Base-by-base conservation (phyloP, 2,329 filamentous ascomycete genomes). In the Colletotrichum horii region DNA sequence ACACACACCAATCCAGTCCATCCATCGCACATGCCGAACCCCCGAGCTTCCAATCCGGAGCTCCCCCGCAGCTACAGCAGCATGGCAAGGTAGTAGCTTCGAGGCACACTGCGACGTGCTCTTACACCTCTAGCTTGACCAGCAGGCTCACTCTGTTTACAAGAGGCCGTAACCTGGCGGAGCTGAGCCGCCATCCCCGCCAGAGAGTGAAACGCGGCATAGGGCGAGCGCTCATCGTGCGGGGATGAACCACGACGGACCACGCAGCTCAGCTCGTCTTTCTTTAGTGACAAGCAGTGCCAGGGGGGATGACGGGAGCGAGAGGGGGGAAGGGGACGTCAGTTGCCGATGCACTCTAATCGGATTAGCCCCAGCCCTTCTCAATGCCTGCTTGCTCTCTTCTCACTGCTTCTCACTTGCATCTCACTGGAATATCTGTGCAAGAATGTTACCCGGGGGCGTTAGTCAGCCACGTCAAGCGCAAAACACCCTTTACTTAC, bases 21-120 rank as follows among this genome's bases (percentile, higher is more conserved):
- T 8, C 64, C 58, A 48, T 38, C 43, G 48, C 32, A 69, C 70
- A 76, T 74, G 64, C 74, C 74, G 74, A 76, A 76, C 70, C 74
- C 43, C 74, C 74, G 74, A 76, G 48, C 28, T 22, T 48, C 43
- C 56, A 52, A 52, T 52, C 43, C 43, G 43, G 43, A 68, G 70
- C 74, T 73, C 43, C 73, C 64, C 65, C 56, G 58, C 70, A 73
- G 70, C 73, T 24, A 26, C 16, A 43, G 71, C 48, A 38, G 9
- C 66, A 70, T 64, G 43, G 60, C 66, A 74, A 52, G 66, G 71
- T 65, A 71, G 60, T 15, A 66, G 67, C 71, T 66, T 66, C 28
- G 55, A 34, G 61, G 61, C 56, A 69, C 43, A 36, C 36, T 58
- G 26, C 36, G 26, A 52, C 43, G 6, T 52, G 12, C 43, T 52